phyloP scores from a whole-genome alignment of 2,329 filamentous ascomycete species.

The Thielaviopsis euricoi region DNA sequence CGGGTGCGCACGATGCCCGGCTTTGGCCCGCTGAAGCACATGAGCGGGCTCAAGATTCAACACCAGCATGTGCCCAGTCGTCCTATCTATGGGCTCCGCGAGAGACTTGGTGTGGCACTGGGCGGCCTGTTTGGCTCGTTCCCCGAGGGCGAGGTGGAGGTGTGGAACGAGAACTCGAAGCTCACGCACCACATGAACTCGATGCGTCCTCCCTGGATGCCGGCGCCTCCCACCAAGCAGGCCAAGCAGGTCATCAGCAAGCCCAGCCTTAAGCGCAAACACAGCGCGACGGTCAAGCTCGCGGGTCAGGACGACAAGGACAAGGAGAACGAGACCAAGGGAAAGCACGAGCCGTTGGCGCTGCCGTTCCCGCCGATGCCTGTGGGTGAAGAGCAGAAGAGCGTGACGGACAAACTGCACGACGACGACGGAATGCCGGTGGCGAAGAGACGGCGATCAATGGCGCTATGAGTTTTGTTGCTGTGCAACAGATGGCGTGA shows the following conservation, averaged over 20 bases:
- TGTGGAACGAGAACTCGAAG: slow-evolving; percentile 2
- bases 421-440: neutral
- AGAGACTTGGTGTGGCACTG: slow-evolving; percentile 36
- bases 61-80: neutral
- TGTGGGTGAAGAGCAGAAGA: neutral
- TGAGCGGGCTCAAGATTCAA: slow-evolving; percentile 18
- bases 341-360: slow-evolving; percentile 5
- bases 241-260: neutral
- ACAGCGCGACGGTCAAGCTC: neutral
- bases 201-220: neutral
- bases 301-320: neutral
- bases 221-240: neutral
- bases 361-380: slow-evolving; percentile 30
- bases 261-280: neutral
- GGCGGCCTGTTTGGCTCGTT: slow-evolving; percentile 32
- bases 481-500: neutral
- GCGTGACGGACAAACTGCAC: neutral
- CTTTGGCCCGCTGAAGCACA: slow-evolving; percentile 12
- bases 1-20: slow-evolving; percentile 6
- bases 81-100: slow-evolving; percentile 26
- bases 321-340: neutral
- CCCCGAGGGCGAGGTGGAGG: slow-evolving; percentile 12
- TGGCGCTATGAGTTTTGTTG: neutral
- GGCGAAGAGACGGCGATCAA: neutral
- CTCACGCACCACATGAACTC: neutral